phyloP scores from a whole-genome alignment of 2,329 filamentous ascomycete genomes.

The Trichoderma brevicompactum region DNA sequence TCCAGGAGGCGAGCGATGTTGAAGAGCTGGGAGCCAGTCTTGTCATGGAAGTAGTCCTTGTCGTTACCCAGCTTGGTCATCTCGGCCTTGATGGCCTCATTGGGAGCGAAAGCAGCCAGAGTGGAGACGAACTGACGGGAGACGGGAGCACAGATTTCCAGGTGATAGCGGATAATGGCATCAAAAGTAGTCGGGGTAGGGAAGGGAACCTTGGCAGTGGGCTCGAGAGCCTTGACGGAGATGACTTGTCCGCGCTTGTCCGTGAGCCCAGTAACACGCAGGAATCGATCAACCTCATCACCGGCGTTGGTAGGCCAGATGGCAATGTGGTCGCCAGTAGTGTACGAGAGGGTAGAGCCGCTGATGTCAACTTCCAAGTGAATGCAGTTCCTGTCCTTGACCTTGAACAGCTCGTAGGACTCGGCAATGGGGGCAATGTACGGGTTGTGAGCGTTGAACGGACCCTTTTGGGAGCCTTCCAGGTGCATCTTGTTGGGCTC shows the following conservation, averaged over 20 bases:
- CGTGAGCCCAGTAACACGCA: slow-evolving; percentile 75
- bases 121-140: slow-evolving; percentile 93
- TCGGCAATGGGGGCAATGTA: slow-evolving; percentile 93
- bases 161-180: slow-evolving; percentile 89
- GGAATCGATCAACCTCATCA: slow-evolving; percentile 86
- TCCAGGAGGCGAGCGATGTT: slow-evolving; percentile 89
- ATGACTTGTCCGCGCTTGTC: slow-evolving; percentile 83
- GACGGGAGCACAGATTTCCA: slow-evolving; percentile 93
- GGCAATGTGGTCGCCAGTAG: slow-evolving; percentile 96
- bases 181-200: slow-evolving; percentile 97
- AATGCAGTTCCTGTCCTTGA: slow-evolving; percentile 90
- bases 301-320: slow-evolving; percentile 97
- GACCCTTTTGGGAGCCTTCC: slow-evolving; percentile 79
- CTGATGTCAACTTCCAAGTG: slow-evolving; percentile 95
- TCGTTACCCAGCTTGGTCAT: slow-evolving; percentile 87
- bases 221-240: slow-evolving; percentile 86
- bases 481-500: slow-evolving; percentile 97
- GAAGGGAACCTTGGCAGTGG: slow-evolving; percentile 96
- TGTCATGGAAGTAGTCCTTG: slow-evolving; percentile 92
- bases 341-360: slow-evolving; percentile 87
- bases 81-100: slow-evolving; percentile 81
- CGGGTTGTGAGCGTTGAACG: slow-evolving; percentile 95
- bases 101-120: slow-evolving; percentile 86
- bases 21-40: slow-evolving; percentile 78
- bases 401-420: slow-evolving; percentile 87